These are phyloP conservation scores for Trichoderma cornu-damae DNA, from an alignment of 2,329 filamentous ascomycete genomes.

Conservation along the genomic window DNA sequence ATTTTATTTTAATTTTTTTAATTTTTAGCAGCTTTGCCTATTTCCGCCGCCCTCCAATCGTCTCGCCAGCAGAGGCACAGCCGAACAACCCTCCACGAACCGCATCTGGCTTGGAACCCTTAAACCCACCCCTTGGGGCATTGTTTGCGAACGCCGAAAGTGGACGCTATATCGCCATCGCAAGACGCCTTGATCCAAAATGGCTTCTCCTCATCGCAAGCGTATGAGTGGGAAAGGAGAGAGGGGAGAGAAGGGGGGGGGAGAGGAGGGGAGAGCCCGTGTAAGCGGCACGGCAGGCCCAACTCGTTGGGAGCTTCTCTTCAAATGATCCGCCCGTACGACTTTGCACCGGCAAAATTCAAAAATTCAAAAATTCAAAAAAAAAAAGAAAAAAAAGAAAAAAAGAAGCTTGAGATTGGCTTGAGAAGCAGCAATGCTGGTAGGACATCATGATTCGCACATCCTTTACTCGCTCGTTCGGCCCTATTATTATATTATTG, in stretches of 20 bases:
- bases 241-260: neutral
- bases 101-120: neutral
- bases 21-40: too few species aligned
- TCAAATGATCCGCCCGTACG: slow-evolving; percentile 9
- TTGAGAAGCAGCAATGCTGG: neutral
- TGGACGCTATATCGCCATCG: slow-evolving; percentile 4
- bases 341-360: slow-evolving; percentile 7
- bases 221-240: neutral
- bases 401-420: too few species aligned
- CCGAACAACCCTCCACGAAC: slow-evolving; percentile 3
- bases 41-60: too few species aligned
- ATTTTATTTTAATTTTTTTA: too few species aligned
- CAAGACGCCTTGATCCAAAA: slow-evolving; percentile 1
- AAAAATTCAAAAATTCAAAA: too few species aligned
- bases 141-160: slow-evolving; percentile 3
- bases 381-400: too few species aligned
- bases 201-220: neutral
- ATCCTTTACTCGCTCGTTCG: neutral
- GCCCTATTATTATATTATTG: slow-evolving; percentile 11
- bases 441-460: neutral
- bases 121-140: too few species aligned
- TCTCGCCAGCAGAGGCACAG: neutral
- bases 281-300: slow-evolving; percentile 9
- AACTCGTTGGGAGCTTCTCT: neutral
- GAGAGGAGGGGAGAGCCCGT: neutral